Percentiles rank a stretch among this genome's conserved stretches.
These are phyloP conservation scores for Pisolithus thermaeus DNA, from an alignment of 1,284 basidiomycete species.

Conservation along the genomic window DNA sequence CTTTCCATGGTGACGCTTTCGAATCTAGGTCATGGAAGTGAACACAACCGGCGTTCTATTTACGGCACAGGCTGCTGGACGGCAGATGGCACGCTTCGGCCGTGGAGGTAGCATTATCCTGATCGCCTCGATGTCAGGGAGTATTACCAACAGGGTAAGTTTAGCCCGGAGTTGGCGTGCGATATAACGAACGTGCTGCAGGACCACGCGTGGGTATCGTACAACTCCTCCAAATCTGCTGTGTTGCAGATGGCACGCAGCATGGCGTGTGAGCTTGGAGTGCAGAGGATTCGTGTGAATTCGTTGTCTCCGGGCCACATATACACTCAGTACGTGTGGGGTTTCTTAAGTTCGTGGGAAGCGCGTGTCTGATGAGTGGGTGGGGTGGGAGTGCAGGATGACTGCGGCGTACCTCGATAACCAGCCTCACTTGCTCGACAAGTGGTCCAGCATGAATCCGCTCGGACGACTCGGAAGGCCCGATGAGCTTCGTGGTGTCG, in stretches of 20 bases:
- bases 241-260: conserved; percentile 80
- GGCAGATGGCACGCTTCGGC: conserved; percentile 67
- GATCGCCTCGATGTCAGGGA: conserved; percentile 84
- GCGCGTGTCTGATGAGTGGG: not conserved
- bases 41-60: conserved; percentile 76
- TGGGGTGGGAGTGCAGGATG: conserved; percentile 58
- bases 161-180: not conserved
- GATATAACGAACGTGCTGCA: conserved; percentile 18
- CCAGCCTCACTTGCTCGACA: conserved; percentile 61
- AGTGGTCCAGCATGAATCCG: conserved; percentile 74
- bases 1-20: no score
- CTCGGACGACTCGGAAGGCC: conserved; percentile 70
- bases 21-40: conserved; percentile 57
- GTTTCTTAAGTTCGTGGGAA: not conserved
- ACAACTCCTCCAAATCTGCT: conserved; percentile 79
- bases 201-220: conserved; percentile 73
- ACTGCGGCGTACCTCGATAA: conserved; percentile 71
- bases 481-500: conserved; percentile 72
- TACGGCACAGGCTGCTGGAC: conserved; percentile 75
- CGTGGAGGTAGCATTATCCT: conserved; percentile 72
- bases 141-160: conserved; percentile 72
- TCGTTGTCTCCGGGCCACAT: conserved; percentile 74
- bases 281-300: conserved; percentile 67
- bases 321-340: conserved; percentile 53
- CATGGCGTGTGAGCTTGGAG: conserved; percentile 79